Conservation (phyloP, 495 filamentous ascomycete species). For the Penicillium paradoxum region DNA sequence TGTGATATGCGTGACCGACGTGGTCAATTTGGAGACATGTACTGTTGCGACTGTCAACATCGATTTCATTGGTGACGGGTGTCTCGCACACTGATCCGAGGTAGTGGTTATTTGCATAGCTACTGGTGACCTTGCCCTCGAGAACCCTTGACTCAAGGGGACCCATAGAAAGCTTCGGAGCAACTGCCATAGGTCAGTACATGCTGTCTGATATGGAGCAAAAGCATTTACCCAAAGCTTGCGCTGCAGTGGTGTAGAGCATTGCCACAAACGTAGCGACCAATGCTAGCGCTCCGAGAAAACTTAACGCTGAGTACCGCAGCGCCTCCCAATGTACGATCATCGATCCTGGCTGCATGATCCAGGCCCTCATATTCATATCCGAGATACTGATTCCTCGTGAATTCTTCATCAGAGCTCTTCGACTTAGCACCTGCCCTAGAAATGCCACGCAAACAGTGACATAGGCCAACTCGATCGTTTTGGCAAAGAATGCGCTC, state of each 20-base stretch:
- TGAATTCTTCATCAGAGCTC: slow-evolving; percentile 52
- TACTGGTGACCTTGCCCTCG: slow-evolving; percentile 50
- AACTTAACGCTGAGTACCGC: slow-evolving; percentile 53
- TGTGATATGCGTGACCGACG: slow-evolving; percentile 55
- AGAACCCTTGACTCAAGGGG: slow-evolving; percentile 38
- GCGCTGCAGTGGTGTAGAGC: slow-evolving; percentile 69
- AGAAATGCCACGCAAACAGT: slow-evolving; percentile 71
- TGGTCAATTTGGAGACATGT: slow-evolving; percentile 64
- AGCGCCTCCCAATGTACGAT: slow-evolving; percentile 61
- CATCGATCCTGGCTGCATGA: slow-evolving; percentile 60
- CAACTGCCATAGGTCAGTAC: slow-evolving; percentile 34
- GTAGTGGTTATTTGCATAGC: slow-evolving; percentile 55
- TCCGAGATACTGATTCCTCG: slow-evolving; percentile 65
- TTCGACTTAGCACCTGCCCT: slow-evolving; percentile 63
- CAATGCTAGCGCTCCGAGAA: slow-evolving; percentile 55
- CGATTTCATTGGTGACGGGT: slow-evolving; percentile 43
- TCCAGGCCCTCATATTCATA: slow-evolving; percentile 59
- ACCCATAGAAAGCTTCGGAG: slow-evolving; percentile 59
- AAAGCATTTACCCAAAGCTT: slow-evolving; percentile 47
- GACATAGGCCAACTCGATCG: slow-evolving; percentile 70
- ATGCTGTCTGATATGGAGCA: neutral
- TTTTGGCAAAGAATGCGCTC: slow-evolving; percentile 62
- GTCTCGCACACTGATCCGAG: slow-evolving; percentile 51
- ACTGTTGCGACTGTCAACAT: slow-evolving; percentile 26
- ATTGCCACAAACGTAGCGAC: slow-evolving; percentile 56